phyloP scores from a whole-genome alignment of 176 grass and related monocot species.

The Alopecurus myosuroides region DNA sequence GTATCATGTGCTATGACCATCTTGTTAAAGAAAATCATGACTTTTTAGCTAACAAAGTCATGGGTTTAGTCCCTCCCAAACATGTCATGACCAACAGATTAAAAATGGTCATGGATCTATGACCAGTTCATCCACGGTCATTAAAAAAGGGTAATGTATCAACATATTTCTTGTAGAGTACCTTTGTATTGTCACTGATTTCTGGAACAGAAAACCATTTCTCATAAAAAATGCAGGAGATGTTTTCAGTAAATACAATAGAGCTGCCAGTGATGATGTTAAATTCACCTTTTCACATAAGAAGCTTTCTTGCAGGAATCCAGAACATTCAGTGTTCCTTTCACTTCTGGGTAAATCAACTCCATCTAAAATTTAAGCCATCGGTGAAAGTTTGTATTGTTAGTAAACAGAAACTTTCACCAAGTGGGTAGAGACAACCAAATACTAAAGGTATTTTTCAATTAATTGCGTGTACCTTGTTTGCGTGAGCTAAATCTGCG shows the following conservation, averaged over 20 bases:
- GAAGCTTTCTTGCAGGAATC: slow-evolving; percentile 30
- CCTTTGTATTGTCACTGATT: slow-evolving; percentile 31
- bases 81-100: too few relatives aligned
- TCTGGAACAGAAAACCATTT: slow-evolving; percentile 25
- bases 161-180: too few relatives aligned
- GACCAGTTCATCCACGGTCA: too few relatives aligned
- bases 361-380: slow-evolving; percentile 13
- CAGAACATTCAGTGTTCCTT: slow-evolving; percentile 41
- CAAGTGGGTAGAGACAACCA: neutral
- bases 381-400: neutral
- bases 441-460: neutral
- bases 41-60: too few relatives aligned
- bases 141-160: too few relatives aligned
- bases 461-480: neutral
- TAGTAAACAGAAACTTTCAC: neutral
- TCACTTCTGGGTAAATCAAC: slow-evolving; percentile 33
- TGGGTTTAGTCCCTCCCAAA: too few relatives aligned
- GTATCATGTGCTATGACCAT: too few relatives aligned
- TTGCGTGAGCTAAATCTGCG: neutral
- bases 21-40: too few relatives aligned
- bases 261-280: slow-evolving; percentile 36
- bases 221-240: slow-evolving; percentile 31
- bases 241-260: slow-evolving; percentile 20
- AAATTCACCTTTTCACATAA: slow-evolving; percentile 31
- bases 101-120: too few relatives aligned